Base-by-base conservation (phyloP, 2,329 filamentous ascomycete genomes). In the Exophiala spinifera region DNA sequence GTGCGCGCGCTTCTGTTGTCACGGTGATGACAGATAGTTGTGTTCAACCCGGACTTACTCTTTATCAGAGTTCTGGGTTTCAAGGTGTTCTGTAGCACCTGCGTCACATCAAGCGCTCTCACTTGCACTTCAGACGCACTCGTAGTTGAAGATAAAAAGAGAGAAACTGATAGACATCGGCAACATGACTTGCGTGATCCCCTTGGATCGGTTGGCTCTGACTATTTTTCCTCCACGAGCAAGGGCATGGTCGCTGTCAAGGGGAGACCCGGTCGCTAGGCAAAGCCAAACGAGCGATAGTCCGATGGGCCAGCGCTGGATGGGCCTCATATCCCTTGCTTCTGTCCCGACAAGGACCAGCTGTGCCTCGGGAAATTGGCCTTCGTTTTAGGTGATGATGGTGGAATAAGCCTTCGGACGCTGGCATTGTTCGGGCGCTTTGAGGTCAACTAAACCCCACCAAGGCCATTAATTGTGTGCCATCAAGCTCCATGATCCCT, bases 281-380 rank as follows among this genome's bases (percentile, higher is more conserved):
- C n/a, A n/a, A 15, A 39, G 36, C 36, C 33, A 15, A 14, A 36
- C 11, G 33, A 36, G 33, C 33, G 33, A 36, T 36, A 36, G 33
- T 36, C 33, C 33, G 33, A 14, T 36, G 33, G n/a, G 7, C 23
- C 17, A n/a, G 36, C 17, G n/a, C 4, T 39, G 36, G 36, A 39
- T 39, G 36, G 7, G 17, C 36, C 36, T 5, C 15, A 15, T 15
- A 21, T 44, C 23, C 19, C 42, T 51, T 37, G 48, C 21, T 37
- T 51, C 48, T 34, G 48, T 43, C n/a, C 39, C 40, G 17, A 23
- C 20, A 20, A 37, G 25, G 19, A 39, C 37, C 34, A 48, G 51
- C 51, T 37, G 46, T 49, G 49, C 43, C 20, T 56, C 47, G 53
- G 53, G 57, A 59, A 56, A 59, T 59, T 59, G 53, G 57, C 45